Evolutionary conservation across 2,329 filamentous ascomycete genomes (phyloP).

Genomic region (Fusarium sp.): DNA sequence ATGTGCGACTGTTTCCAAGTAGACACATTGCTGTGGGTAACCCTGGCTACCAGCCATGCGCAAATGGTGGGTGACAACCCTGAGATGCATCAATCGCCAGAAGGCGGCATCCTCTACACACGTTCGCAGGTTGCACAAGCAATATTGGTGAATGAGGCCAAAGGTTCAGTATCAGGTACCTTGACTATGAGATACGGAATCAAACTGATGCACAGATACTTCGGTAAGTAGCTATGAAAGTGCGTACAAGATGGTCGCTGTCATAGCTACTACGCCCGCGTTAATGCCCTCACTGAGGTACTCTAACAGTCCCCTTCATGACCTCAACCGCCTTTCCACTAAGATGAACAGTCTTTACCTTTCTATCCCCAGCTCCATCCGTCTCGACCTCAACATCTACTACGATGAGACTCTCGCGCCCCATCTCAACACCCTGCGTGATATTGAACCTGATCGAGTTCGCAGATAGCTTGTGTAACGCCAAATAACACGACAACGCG

Average conservation of each 20-base stretch:
- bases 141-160: no score
- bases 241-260: background rate
- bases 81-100: background rate
- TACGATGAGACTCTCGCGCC: conserved; percentile 60
- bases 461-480: conserved; percentile 47
- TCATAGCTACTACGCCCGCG: no score
- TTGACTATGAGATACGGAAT: no score
- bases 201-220: no score
- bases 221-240: no score
- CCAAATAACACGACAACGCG: conserved; percentile 64
- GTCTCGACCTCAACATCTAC: conserved; percentile 52
- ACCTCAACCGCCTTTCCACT: conserved; percentile 15
- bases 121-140: no score
- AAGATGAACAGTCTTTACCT: conserved; percentile 14
- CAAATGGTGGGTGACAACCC: background rate
- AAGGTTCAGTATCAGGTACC: no score
- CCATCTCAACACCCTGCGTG: conserved; percentile 75
- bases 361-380: background rate
- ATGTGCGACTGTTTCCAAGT: no score
- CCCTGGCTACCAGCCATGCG: no score
- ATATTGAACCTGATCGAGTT: conserved; percentile 56
- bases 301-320: background rate
- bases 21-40: no score
- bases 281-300: background rate
- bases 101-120: no score